Percentiles rank a stretch among this genome's conserved stretches.
Evolutionary conservation across 805 yeast genomes (phyloP).

Genomic region (Saturnispora saitoi): DNA sequence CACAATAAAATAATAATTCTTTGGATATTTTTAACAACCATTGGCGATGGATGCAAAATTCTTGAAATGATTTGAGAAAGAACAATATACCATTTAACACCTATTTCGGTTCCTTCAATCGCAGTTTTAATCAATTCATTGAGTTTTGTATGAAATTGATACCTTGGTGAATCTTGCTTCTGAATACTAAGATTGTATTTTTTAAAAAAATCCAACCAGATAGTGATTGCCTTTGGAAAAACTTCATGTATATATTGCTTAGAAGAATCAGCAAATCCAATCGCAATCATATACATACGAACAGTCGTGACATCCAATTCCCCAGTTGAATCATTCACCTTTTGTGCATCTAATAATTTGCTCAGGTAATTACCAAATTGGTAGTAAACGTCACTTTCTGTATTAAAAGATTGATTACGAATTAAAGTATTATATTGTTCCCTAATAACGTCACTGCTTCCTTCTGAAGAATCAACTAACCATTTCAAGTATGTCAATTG

Average conservation of each 20-base stretch:
- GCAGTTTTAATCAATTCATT: constrained; percentile 16
- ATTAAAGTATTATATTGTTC: constrained; percentile 58
- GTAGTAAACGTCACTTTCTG: constrained; percentile 61
- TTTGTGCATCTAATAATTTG: constrained; percentile 63
- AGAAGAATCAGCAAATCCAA: constrained; percentile 43
- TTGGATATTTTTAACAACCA: constrained; percentile 47
- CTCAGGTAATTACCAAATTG: constrained; percentile 72
- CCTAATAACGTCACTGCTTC: constrained; percentile 64
- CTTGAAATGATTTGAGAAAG: constrained; percentile 82
- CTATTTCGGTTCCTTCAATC: constrained; percentile 18
- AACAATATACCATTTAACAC: constrained; percentile 67
- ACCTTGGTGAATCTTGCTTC: neutral
- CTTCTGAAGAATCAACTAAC: constrained; percentile 80
- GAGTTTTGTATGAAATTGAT: constrained; percentile 6
- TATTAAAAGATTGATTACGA: constrained; percentile 36
- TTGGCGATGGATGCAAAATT: constrained; percentile 51
- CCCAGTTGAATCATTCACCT: constrained; percentile 33
- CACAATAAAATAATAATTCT: constrained; percentile 52
- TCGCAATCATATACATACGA: constrained; percentile 46
- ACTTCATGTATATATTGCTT: constrained; percentile 51
- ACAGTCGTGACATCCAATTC: constrained; percentile 48
- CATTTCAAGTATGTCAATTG: constrained; percentile 78
- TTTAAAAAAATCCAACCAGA: constrained; percentile 77
- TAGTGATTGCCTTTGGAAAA: constrained; percentile 79
- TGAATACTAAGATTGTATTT: constrained; percentile 16